Evolutionary conservation across 768 basidiomycete genomes (phyloP), one percentile per base, ranked within the genome.

Genomic region (Pisolithus albus): DNA sequence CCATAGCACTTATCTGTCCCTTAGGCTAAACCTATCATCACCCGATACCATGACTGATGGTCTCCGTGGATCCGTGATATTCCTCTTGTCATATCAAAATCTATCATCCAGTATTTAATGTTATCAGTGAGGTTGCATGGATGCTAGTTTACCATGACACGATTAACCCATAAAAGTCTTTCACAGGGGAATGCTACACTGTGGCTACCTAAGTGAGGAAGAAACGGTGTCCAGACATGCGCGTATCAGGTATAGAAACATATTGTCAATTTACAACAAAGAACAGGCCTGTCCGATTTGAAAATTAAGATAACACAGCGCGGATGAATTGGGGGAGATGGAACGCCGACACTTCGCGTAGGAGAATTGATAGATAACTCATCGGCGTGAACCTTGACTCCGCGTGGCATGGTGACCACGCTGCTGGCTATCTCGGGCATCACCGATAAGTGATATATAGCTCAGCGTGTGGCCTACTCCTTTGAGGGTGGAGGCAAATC

Each of bases 401-500:
- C 23, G 43, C 40, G 40, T 41, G 11, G 40, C n/a, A 41, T 41
- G 5, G 4, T n/a, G 46, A 30, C 11, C 46, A 34, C 7, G 49
- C 43, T 45, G 32, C 5, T 26, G 51, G 21, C 15, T 36, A 34
- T 23, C 18, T 26, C 38, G 40, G 43, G n/a, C 26, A 45, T 45
- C 43, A 45, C 43, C 43, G 43, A 13, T 26, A 6, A 21, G 15
- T 23, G 38, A 43, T 44, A 43, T 44, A 43, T 7, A 8, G 37
- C 28, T 49, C 19, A 26, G 26, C 13, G 37, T 37, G 24, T 53
- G 21, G 39, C 50, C 64, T 53, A 64, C 30, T 70, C 64, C 50
- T 46, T 59, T 57, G 56, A 60, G 10, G 64, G 64, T 18, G 60
- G 64, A 16, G 80, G 81, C 73, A 81, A 72, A 58, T 82, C 81